These are phyloP conservation scores for Bacterosira constricta DNA, from an alignment of 108 stramenopile species.

Conservation along the genomic window DNA sequence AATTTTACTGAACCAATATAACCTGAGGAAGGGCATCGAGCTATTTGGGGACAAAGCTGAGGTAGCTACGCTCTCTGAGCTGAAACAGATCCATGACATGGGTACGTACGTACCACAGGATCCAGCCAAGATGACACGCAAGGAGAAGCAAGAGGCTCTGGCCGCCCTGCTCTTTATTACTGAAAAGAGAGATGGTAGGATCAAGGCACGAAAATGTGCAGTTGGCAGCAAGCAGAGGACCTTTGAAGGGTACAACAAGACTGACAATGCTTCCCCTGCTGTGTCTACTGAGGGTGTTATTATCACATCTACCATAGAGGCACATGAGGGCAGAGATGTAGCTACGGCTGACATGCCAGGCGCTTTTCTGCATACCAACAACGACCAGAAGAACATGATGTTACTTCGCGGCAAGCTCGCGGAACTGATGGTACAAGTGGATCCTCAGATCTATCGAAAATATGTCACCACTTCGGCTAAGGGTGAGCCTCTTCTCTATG, in stretches of 20 bases:
- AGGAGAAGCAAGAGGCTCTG: background rate
- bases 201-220: conserved; percentile 10
- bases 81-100: background rate
- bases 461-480: conserved; percentile 11
- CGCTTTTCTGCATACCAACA: conserved; percentile 42
- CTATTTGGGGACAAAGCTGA: too few species aligned
- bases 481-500: conserved; percentile 40
- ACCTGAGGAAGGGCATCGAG: too few species aligned
- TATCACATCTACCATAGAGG: conserved; percentile 5
- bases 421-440: conserved; percentile 22
- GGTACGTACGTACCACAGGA: background rate
- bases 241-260: background rate
- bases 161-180: too few species aligned
- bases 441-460: conserved; percentile 28
- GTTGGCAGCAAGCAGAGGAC: background rate
- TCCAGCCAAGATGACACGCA: background rate
- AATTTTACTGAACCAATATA: too few species aligned
- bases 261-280: conserved; percentile 1
- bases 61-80: background rate
- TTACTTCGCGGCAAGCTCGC: conserved; percentile 23
- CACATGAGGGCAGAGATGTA: conserved; percentile 42
- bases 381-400: conserved; percentile 24
- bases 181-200: too few species aligned
- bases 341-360: conserved; percentile 38
- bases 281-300: background rate